phyloP scores from a whole-genome alignment of 345 rosid species.

The Brassica cretica region DNA sequence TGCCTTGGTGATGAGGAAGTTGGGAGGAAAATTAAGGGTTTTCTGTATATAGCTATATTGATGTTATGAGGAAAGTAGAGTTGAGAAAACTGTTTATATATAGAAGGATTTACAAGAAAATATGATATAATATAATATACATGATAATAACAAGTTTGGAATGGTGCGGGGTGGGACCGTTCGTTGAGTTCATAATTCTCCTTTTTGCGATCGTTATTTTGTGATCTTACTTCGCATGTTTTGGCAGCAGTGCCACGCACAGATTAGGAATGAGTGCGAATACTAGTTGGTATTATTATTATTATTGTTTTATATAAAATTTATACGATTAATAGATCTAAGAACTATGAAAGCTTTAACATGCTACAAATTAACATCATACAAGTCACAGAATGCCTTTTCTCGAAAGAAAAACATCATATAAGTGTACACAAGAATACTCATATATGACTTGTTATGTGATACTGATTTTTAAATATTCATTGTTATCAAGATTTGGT shows the following conservation, averaged over 20 bases:
- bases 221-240: background rate
- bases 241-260: conserved; percentile 38
- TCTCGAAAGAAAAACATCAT: no score
- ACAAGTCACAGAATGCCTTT: no score
- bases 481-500: background rate
- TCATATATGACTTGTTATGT: background rate
- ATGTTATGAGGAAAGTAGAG: conserved; percentile 25
- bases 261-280: conserved; percentile 4
- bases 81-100: conserved; percentile 31
- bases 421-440: no score
- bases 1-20: conserved; percentile 1
- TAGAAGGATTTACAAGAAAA: conserved; percentile 29
- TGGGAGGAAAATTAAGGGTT: conserved; percentile 31
- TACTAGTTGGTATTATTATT: background rate
- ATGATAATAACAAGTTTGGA: background rate
- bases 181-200: conserved; percentile 32
- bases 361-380: background rate
- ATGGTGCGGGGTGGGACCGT: conserved; percentile 37
- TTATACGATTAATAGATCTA: background rate
- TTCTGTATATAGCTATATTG: conserved; percentile 4
- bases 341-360: background rate
- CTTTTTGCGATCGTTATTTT: conserved; percentile 16
- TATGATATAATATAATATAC: background rate
- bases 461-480: background rate
- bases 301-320: background rate